These are phyloP conservation scores for Diutina mesorugosa DNA, from an alignment of 1,139 yeast genomes.

Conservation along the genomic window DNA sequence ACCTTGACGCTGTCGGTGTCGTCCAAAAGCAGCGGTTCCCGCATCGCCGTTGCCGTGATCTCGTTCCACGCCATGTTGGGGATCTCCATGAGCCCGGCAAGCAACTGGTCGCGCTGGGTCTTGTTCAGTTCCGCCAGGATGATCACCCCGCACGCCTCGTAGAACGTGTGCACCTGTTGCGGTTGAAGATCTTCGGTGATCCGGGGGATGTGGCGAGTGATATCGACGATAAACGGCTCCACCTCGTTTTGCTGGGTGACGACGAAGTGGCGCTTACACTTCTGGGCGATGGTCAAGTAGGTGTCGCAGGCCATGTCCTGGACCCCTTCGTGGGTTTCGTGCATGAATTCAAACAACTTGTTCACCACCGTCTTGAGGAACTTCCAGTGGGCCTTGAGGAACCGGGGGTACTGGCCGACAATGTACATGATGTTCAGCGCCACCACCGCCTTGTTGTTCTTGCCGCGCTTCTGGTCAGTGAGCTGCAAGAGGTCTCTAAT, in stretches of 20 bases:
- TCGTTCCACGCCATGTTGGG: conserved; percentile 95
- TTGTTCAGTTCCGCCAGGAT: conserved; percentile 67
- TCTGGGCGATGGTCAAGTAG: conserved; percentile 84
- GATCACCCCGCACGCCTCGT: conserved; percentile 94
- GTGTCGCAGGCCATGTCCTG: conserved; percentile 99
- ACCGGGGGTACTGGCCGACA: conserved; percentile 97
- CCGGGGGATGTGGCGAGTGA: conserved; percentile 66
- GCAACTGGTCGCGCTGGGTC: conserved; percentile 56
- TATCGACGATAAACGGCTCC: conserved; percentile 90
- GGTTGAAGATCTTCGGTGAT: conserved; percentile 92
- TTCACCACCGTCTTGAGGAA: conserved; percentile 91
- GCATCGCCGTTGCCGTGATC: conserved; percentile 77
- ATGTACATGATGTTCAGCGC: conserved; percentile 98
- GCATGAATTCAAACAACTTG: conserved; percentile 96
- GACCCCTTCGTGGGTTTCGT: conserved; percentile 98
- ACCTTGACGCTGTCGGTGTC: conserved; percentile 86
- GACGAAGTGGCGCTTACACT: conserved; percentile 93
- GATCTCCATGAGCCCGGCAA: conserved; percentile 71
- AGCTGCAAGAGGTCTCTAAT: conserved; percentile 82
- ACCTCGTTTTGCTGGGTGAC: conserved; percentile 73
- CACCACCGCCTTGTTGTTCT: conserved; percentile 96
- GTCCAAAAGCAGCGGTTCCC: conserved; percentile 71
- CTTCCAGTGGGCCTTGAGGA: conserved; percentile 96
- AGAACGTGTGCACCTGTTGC: conserved; percentile 94
- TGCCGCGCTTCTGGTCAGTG: conserved; percentile 94